A percentile compares a stretch with the other conserved stretches of the same genome.
These are phyloP conservation scores for Alternaria ventricosa DNA, from an alignment of 2,329 filamentous ascomycete genomes.

Conservation along the genomic window DNA sequence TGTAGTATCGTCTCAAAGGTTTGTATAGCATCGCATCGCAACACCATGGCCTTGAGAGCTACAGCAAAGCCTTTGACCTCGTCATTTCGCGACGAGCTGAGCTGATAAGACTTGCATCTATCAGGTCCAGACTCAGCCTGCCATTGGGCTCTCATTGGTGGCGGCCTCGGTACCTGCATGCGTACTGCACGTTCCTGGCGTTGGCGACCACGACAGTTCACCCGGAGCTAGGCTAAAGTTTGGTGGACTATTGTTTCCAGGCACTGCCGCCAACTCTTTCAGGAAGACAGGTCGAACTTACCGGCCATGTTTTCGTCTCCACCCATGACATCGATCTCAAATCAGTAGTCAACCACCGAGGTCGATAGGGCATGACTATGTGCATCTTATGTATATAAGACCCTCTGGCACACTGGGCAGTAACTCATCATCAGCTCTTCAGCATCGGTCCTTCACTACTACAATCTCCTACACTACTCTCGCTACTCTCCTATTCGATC, in stretches of 20 bases:
- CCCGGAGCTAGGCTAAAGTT: conserved; percentile 13
- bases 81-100: background rate
- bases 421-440: conserved; percentile 8
- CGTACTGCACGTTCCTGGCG: conserved; percentile 8
- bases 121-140: background rate
- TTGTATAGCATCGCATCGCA: background rate
- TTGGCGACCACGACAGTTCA: conserved; percentile 8
- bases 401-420: background rate
- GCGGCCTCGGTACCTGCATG: conserved; percentile 4
- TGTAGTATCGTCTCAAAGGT: background rate
- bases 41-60: background rate
- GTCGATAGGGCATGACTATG: background rate
- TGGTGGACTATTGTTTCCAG: conserved; percentile 9
- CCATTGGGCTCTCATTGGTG: background rate
- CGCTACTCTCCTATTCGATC: conserved; percentile 2
- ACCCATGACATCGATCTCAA: conserved; percentile 9
- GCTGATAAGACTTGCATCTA: background rate
- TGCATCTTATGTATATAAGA: conserved; percentile 9
- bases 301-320: conserved; percentile 7
- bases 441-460: conserved; percentile 11
- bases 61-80: background rate
- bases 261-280: conserved; percentile 5
- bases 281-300: conserved; percentile 7
- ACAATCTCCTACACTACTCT: background rate
- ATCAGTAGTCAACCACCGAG: conserved; percentile 4